Base-by-base conservation (phyloP, 108 stramenopile genomes). In the Aurantiochytrium sp. region DNA sequence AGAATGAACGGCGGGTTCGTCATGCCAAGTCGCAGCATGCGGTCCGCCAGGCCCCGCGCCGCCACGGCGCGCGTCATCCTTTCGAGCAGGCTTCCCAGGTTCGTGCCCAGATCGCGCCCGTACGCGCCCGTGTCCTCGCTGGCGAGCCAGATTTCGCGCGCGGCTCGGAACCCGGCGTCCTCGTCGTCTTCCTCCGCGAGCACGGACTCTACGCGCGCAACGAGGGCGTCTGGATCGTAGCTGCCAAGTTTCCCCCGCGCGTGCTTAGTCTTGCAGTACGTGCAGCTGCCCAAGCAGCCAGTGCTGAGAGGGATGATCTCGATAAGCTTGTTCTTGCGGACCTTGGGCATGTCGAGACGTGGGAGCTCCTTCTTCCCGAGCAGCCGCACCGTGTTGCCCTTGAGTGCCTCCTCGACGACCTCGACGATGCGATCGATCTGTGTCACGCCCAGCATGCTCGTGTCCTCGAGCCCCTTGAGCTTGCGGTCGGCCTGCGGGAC, bases 1-100 rank as follows among this genome's bases (percentile, higher is more conserved):
- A 93, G 89, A 37, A 93, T 91, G 68, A 55, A 93, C 15, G 92
- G 92, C 52, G 92, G 92, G 81, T 93, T 93, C 36, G 91, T 93
- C 92, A 93, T 93, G 37, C 92, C 92, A 2, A 91, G 55, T 4
- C 90, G 36, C 30, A 93, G 53, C 90, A 91, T 91, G 27, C 86
- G 85, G 19, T 88, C 55, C 39, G 85, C 45, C 0, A 52, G 42
- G 39, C 73, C 73, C 12, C 45, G 39, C 0, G 73, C 45, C 17
- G 39, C 73, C 12, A 81, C n/a, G 2, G 73, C 30, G 50, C 24
- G 42, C 5, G 32, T 50, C 39, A 21, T 15, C 36, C 30, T 22
- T 32, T 81, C 30, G 22, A 91, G 37, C 1, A 91, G 55, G 6
- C 15, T 48, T 2, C 15, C 30, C 4, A 91, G 24, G 27, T 54